Base-by-base conservation (phyloP, 306 rosid species). In the Prunus mira region DNA sequence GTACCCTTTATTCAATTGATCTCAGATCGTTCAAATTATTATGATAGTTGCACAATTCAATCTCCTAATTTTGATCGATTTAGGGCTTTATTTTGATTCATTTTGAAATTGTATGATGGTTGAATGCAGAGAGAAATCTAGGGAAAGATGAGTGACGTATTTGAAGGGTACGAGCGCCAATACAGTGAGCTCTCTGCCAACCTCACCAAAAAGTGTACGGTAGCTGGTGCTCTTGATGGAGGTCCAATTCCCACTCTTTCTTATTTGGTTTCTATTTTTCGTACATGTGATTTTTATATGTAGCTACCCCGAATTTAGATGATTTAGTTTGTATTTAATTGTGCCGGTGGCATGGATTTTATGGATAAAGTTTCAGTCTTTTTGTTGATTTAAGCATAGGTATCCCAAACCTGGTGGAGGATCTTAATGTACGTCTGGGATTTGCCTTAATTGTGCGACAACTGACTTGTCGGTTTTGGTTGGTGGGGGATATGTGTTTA, bases 121-220 rank as follows among this genome's bases (percentile, higher is more conserved):
- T 9, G 60, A 55, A 24, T 58, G 47, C 65, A 81, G 58, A 27
- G 30, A 54, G 51, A 75, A 75, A 64, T 69, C 70, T 49, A 38
- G 57, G 80, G 32, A 72, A 89, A 76, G 75, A 93, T 93, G 98
- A 91, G 93, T 79, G 87, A 82, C 82, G 91, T 89, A 41, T 93
- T 93, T 67, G 97, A 91, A 76, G 89, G 97, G 24, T 93, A 88
- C 82, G 98, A 93, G 77, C 98, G 97, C 75, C 91, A 86, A 27
- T 93, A 91, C 87, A 91, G 97, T 69, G 97, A 91, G 81, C 83
- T 88, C 70, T 93, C 98, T 17, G 95, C 95, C 25, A 93, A 86
- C 86, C 84, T 93, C 62, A 80, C 82, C 3, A 91, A 87, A 65
- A 91, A 88, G 83, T 93, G 95, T 82, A 85, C 97, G 66, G 82